Evolutionary conservation across 2,329 filamentous ascomycete genomes (phyloP).

Genomic region (Cercospora sp.): DNA sequence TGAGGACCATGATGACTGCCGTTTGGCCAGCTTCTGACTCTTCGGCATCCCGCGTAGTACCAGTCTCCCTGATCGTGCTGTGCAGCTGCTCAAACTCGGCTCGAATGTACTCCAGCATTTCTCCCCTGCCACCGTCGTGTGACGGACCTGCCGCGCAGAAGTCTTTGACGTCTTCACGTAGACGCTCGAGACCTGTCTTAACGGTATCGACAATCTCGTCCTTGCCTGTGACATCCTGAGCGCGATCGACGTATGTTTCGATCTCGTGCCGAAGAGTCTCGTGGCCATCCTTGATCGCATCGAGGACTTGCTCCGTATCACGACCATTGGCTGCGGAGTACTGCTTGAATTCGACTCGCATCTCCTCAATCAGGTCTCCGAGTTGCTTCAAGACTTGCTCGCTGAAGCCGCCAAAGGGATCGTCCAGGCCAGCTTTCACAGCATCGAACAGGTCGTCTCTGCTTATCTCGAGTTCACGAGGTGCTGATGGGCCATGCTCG

Average conservation of each 20-base stretch:
- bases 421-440: slow-evolving; percentile 58
- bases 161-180: slow-evolving; percentile 62
- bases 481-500: slow-evolving; percentile 44
- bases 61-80: slow-evolving; percentile 51
- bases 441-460: slow-evolving; percentile 59
- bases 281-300: slow-evolving; percentile 83
- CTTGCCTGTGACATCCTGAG: slow-evolving; percentile 67
- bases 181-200: slow-evolving; percentile 61
- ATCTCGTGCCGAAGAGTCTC: slow-evolving; percentile 78
- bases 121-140: slow-evolving; percentile 46
- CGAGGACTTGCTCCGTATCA: slow-evolving; percentile 84
- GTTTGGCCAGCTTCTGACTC: slow-evolving; percentile 29
- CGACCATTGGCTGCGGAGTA: slow-evolving; percentile 75
- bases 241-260: slow-evolving; percentile 75
- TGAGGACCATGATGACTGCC: slow-evolving; percentile 36
- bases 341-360: slow-evolving; percentile 69
- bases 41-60: slow-evolving; percentile 36
- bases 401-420: slow-evolving; percentile 55
- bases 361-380: slow-evolving; percentile 59
- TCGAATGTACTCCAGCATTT: slow-evolving; percentile 53
- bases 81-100: slow-evolving; percentile 63
- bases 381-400: slow-evolving; percentile 62
- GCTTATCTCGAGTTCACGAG: slow-evolving; percentile 49
- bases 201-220: slow-evolving; percentile 76
- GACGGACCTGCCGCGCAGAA: slow-evolving; percentile 47